Percentiles rank a stretch among this genome's conserved stretches.
Evolutionary conservation across 2,329 filamentous ascomycete genomes (phyloP).

Genomic region (Rhinocladiella mackenziei): DNA sequence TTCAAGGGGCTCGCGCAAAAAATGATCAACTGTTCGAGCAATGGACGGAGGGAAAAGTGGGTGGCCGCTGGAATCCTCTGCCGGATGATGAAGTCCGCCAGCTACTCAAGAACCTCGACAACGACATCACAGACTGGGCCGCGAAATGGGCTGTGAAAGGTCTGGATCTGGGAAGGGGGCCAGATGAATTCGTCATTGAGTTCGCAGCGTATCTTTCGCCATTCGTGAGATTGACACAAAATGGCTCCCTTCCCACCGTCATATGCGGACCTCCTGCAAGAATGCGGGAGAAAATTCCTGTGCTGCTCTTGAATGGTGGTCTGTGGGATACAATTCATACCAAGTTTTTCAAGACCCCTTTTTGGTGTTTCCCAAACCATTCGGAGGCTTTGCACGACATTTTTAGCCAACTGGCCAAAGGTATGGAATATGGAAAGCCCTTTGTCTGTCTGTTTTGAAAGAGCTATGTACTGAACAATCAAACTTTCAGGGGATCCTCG

Average conservation of each 20-base stretch:
- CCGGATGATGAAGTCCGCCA: not conserved
- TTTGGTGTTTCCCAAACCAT: not conserved
- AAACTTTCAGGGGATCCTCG: too few species aligned
- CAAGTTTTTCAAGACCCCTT: not conserved
- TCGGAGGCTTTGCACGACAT: not conserved
- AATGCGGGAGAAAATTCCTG: not conserved
- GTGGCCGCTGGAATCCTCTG: not conserved
- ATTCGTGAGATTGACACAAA: not conserved
- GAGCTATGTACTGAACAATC: too few species aligned
- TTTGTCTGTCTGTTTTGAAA: too few species aligned
- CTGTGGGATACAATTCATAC: not conserved
- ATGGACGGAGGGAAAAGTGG: not conserved
- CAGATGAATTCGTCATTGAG: too few species aligned
- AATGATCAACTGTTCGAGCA: not conserved
- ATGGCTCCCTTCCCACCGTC: not conserved
- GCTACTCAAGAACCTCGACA: not conserved
- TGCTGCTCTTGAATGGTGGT: not conserved
- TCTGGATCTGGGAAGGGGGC: too few species aligned
- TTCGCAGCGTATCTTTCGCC: not conserved
- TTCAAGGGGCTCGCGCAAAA: too few species aligned
- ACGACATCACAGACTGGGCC: not conserved
- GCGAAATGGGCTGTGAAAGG: not conserved
- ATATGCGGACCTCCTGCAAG: not conserved
- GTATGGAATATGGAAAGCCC: too few species aligned
- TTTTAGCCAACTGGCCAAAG: not conserved